A percentile compares a stretch with the other conserved stretches of the same genome.
Evolutionary conservation across 1,139 yeast species (phyloP).

Genomic region (Eremothecium sinecaudum): DNA sequence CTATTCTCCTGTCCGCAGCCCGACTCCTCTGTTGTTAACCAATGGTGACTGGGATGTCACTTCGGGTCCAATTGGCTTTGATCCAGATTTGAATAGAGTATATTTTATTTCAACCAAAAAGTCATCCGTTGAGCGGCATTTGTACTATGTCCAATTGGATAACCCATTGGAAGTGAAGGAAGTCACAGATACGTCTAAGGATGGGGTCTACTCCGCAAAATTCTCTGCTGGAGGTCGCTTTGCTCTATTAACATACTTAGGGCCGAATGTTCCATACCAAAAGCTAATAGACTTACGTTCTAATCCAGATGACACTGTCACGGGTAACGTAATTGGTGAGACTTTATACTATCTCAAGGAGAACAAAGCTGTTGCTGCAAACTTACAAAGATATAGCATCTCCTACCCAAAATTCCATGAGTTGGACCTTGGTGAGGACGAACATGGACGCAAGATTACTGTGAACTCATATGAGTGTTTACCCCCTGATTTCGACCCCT

Average conservation of each 20-base stretch:
- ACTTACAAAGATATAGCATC: conserved; percentile 38
- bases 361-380: conserved; percentile 37
- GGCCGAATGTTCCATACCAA: conserved; percentile 63
- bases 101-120: conserved; percentile 61
- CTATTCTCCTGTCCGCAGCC: conserved; percentile 45
- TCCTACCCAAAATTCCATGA: conserved; percentile 42
- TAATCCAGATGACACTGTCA: conserved; percentile 12
- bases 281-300: conserved; percentile 45
- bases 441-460: conserved; percentile 34
- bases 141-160: conserved; percentile 41
- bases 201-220: conserved; percentile 61
- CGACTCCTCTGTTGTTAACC: conserved; percentile 46
- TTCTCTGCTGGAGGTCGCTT: conserved; percentile 62
- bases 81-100: conserved; percentile 44
- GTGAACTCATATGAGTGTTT: conserved; percentile 54
- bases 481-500: conserved; percentile 51
- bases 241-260: conserved; percentile 48
- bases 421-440: conserved; percentile 42
- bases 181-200: conserved; percentile 45
- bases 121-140: conserved; percentile 52
- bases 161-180: conserved; percentile 38
- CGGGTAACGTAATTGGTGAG: conserved; percentile 26
- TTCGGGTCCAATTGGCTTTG: conserved; percentile 52
- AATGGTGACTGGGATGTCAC: conserved; percentile 65
- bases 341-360: conserved; percentile 37